Conservation (phyloP, 495 filamentous ascomycete genomes). For the Podospora bellae-mahoneyi region DNA sequence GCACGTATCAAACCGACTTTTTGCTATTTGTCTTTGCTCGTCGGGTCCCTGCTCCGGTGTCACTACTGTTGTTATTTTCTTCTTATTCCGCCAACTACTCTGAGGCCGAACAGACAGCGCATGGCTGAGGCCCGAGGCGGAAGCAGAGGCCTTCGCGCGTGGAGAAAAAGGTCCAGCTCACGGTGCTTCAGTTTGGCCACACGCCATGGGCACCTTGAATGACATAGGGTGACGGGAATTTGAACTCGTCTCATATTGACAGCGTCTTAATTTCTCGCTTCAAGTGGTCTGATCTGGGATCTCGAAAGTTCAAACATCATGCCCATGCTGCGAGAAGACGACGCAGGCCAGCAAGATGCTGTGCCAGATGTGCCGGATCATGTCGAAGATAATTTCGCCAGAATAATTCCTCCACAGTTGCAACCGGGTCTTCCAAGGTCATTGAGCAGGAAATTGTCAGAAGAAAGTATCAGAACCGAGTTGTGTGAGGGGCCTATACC, state of each 20-base stretch:
- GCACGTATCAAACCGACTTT: conserved; percentile 1
- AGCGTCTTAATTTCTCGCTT: background rate
- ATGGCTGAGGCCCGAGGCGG: background rate
- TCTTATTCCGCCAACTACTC: background rate
- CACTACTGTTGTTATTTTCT: background rate
- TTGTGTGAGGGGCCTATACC: conserved; percentile 54
- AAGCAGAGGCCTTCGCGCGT: conserved; percentile 3
- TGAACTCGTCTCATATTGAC: conserved; percentile 8
- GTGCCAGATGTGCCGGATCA: conserved; percentile 3
- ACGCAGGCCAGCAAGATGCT: conserved; percentile 31
- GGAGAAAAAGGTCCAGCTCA: background rate
- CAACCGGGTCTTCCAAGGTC: conserved; percentile 13
- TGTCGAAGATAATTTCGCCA: conserved; percentile 9
- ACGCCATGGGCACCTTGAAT: conserved; percentile 11
- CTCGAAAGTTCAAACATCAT: conserved; percentile 32
- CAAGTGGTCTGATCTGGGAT: conserved; percentile 1
- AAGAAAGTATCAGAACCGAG: conserved; percentile 55
- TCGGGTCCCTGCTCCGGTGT: background rate
- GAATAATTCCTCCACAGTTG: conserved; percentile 21
- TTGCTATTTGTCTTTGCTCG: background rate
- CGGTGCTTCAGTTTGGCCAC: background rate
- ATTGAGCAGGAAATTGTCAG: conserved; percentile 38
- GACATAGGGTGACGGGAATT: conserved; percentile 17
- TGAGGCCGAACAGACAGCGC: background rate
- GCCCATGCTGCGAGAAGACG: conserved; percentile 57